phyloP scores from a whole-genome alignment of 176 grass and related monocot species.

The Calamus simplicifolius region DNA sequence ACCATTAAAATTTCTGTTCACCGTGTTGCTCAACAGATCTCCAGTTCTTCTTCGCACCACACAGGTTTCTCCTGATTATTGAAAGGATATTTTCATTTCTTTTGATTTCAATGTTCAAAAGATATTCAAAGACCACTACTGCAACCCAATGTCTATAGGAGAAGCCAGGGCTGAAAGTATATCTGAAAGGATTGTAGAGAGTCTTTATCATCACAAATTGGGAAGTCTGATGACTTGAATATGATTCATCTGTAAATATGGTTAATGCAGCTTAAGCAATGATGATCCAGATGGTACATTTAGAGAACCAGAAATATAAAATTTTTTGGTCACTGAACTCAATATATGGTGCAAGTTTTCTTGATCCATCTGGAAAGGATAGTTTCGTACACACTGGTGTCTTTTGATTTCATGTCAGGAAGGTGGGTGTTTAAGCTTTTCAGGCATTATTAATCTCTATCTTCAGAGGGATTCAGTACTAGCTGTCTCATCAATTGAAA shows the following conservation, averaged over 20 bases:
- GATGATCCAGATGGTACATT: no score
- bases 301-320: no score
- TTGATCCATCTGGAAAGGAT: no score
- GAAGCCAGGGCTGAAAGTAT: not conserved
- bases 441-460: no score
- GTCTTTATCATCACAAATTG: not conserved
- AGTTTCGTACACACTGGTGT: no score
- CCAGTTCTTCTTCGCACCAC: slow-evolving; percentile 29
- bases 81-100: not conserved
- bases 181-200: not conserved
- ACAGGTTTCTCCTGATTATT: slow-evolving; percentile 33
- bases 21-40: slow-evolving; percentile 17
- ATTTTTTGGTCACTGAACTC: no score
- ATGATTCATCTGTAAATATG: not conserved
- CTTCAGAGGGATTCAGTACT: no score
- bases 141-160: not conserved
- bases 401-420: no score
- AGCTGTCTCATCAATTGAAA: no score
- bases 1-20: slow-evolving; percentile 68
- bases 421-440: no score
- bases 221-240: not conserved
- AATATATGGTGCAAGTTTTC: no score
- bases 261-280: not conserved
- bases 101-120: not conserved
- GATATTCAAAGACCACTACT: not conserved